Evolutionary conservation across 2,329 filamentous ascomycete genomes (phyloP).

Genomic region (Sclerotinia nivalis): DNA sequence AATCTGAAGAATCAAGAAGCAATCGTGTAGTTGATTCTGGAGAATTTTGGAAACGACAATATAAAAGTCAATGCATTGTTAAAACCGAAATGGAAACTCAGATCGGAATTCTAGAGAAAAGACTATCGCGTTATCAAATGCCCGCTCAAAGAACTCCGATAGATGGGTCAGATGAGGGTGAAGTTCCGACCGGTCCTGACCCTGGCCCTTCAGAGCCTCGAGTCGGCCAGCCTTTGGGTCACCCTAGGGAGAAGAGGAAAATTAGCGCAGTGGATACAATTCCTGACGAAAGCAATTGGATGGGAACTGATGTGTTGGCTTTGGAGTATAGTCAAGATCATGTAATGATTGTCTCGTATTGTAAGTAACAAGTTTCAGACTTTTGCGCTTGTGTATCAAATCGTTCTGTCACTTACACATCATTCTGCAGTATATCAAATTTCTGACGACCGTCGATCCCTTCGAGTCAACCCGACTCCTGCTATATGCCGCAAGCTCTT

Average conservation of each 20-base stretch:
- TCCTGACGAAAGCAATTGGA: not conserved
- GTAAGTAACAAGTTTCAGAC: not conserved
- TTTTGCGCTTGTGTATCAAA: not conserved
- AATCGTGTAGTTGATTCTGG: not conserved
- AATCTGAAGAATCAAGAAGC: not conserved
- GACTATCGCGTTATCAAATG: not conserved
- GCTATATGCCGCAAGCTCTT: not conserved
- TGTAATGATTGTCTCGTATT: not conserved
- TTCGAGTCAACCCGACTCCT: not conserved
- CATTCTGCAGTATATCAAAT: not conserved
- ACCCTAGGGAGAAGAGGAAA: not conserved
- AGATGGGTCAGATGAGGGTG: not conserved
- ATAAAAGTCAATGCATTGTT: not conserved
- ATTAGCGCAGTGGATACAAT: not conserved
- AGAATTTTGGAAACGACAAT: constrained; percentile 12
- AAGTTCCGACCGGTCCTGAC: not conserved
- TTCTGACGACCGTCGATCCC: not conserved
- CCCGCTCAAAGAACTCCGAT: not conserved
- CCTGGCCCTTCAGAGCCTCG: not conserved
- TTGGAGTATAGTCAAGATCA: not conserved
- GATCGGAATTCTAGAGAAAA: not conserved
- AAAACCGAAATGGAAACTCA: not conserved
- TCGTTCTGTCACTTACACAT: not conserved
- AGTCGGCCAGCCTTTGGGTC: not conserved
- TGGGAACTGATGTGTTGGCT: not conserved